A percentile compares a stretch with the other conserved stretches of the same genome.
These are phyloP conservation scores for Coemansia sp. DNA, from an alignment of 192 early-diverging fungal genomes.

Conservation along the genomic window DNA sequence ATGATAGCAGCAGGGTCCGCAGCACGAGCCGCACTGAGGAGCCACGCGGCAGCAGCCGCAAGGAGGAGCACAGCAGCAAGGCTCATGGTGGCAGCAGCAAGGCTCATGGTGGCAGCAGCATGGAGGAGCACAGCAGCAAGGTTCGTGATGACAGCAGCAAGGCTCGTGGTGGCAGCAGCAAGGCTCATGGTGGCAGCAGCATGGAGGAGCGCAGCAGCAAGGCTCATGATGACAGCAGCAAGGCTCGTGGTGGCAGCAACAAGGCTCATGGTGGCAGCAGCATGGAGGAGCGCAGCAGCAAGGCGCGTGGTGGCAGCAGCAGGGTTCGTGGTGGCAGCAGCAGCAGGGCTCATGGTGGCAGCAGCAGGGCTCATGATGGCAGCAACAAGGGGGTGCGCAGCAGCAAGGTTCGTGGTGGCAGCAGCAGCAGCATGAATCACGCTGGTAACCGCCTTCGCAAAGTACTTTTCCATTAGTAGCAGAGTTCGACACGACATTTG, in stretches of 20 bases:
- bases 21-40: conserved; percentile 16
- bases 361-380: conserved; percentile 7
- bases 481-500: background rate
- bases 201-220: conserved; percentile 9
- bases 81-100: conserved; percentile 30
- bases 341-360: conserved; percentile 16
- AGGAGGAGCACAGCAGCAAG: conserved; percentile 30
- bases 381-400: conserved; percentile 6
- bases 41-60: conserved; percentile 14
- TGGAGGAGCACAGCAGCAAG: conserved; percentile 2
- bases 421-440: conserved; percentile 21
- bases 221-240: conserved; percentile 11
- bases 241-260: conserved; percentile 20
- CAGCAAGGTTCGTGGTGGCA: conserved; percentile 13
- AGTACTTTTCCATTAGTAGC: conserved; percentile 21
- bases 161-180: conserved; percentile 11
- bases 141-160: conserved; percentile 3
- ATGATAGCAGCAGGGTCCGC: conserved; percentile 38
- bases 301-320: conserved; percentile 5
- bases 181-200: conserved; percentile 9
- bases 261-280: conserved; percentile 13
- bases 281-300: conserved; percentile 6
- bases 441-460: conserved; percentile 21
- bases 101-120: conserved; percentile 13
- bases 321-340: conserved; percentile 4